Evolutionary conservation across 345 rosid species (phyloP).

Genomic region (Rhizophora mangle): DNA sequence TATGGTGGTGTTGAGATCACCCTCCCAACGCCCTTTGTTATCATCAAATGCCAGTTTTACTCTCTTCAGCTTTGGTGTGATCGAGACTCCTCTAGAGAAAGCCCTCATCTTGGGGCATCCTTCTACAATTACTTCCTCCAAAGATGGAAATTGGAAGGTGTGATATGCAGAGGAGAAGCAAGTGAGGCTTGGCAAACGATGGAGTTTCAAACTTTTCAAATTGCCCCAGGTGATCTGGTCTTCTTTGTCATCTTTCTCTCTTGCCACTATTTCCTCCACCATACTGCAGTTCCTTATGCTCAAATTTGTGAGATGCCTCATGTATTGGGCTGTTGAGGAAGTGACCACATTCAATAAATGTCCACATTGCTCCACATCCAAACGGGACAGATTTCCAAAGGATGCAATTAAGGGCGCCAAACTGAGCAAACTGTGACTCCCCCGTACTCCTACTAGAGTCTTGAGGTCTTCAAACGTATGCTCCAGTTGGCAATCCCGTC

Average conservation of each 20-base stretch:
- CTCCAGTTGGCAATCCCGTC: no score
- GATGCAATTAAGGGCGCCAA: no score
- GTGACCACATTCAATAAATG: slow-evolving; percentile 3
- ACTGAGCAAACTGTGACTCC: neutral
- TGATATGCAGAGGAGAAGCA: neutral
- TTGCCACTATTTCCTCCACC: slow-evolving; percentile 16
- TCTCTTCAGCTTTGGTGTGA: neutral
- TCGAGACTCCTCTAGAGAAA: neutral
- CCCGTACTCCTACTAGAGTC: no score
- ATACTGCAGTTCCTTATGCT: slow-evolving; percentile 9
- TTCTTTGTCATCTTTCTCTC: slow-evolving; percentile 2
- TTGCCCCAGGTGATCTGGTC: neutral
- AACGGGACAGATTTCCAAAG: no score
- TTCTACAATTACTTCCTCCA: neutral
- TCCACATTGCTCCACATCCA: slow-evolving; percentile 4
- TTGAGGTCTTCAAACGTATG: no score
- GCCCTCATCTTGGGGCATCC: slow-evolving; percentile 1
- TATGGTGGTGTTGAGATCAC: neutral
- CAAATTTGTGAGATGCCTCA: slow-evolving; percentile 11
- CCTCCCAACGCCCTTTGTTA: neutral
- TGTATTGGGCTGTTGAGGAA: slow-evolving; percentile 12
- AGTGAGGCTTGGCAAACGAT: slow-evolving; percentile 1
- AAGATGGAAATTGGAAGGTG: slow-evolving; percentile 5
- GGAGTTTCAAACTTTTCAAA: no score
- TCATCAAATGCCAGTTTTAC: neutral